Conservation (phyloP, 2,329 filamentous ascomycete species). For the Dissoconium aciculare region DNA sequence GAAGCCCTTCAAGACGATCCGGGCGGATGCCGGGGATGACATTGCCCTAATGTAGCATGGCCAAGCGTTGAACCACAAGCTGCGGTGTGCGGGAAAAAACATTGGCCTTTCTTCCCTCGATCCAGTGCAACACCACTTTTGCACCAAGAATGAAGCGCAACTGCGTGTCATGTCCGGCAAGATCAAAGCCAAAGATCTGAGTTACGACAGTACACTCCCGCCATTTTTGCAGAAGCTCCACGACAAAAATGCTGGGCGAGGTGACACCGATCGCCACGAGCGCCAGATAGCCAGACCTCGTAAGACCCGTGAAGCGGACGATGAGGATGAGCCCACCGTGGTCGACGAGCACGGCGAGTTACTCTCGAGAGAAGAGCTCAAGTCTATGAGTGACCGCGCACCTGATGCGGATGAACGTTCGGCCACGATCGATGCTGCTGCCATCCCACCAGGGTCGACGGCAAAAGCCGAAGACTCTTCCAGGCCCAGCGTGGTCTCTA, state of each 20-base stretch:
- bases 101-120: too few species aligned
- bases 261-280: constrained; percentile 31
- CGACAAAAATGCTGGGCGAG: constrained; percentile 38
- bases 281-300: constrained; percentile 31
- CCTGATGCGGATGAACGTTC: not conserved
- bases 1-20: too few species aligned
- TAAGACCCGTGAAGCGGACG: constrained; percentile 47
- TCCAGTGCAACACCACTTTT: too few species aligned
- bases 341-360: constrained; percentile 57
- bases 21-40: too few species aligned
- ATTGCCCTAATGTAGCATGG: too few species aligned
- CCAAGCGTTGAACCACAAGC: too few species aligned
- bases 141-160: too few species aligned
- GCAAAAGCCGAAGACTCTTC: too few species aligned
- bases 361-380: constrained; percentile 35
- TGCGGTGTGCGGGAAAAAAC: too few species aligned
- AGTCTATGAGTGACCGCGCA: constrained; percentile 20
- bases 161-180: constrained; percentile 30
- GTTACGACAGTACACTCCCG: constrained; percentile 44
- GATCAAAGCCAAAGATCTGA: constrained; percentile 50
- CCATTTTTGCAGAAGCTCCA: constrained; percentile 34
- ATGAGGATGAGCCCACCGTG: constrained; percentile 62
- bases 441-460: constrained; percentile 9
- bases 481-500: too few species aligned
- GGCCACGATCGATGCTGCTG: constrained; percentile 5